A percentile compares a stretch with the other conserved stretches of the same genome.
Conservation (phyloP, 176 grass and related monocot genomes). For the Carex myosuroides region DNA sequence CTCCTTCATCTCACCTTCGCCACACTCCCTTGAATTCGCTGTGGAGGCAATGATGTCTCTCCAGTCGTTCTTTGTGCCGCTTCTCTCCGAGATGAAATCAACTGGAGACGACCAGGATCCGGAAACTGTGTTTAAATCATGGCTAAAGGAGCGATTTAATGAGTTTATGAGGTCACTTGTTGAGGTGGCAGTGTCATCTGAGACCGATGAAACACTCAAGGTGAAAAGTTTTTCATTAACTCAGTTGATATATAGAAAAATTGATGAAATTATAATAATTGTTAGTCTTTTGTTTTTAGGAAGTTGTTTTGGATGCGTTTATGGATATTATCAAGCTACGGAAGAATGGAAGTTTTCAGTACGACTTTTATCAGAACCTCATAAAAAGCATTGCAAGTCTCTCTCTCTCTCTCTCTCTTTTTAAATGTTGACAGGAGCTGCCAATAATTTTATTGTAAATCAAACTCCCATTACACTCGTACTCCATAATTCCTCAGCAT, state of each 20-base stretch:
- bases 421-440: too few species aligned
- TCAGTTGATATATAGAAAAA: background rate
- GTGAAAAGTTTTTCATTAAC: conserved; percentile 17
- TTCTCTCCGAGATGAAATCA: conserved; percentile 63
- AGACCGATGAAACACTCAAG: conserved; percentile 40
- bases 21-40: conserved; percentile 25
- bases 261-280: background rate
- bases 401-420: background rate
- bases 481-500: too few species aligned
- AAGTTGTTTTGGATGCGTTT: conserved; percentile 75
- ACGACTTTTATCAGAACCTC: conserved; percentile 65
- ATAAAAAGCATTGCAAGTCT: conserved; percentile 51
- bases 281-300: conserved; percentile 25
- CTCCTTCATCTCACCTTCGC: conserved; percentile 40
- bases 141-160: conserved; percentile 62
- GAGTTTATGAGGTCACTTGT: conserved; percentile 58
- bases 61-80: conserved; percentile 81
- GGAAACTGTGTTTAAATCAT: conserved; percentile 51
- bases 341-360: conserved; percentile 66
- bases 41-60: conserved; percentile 77
- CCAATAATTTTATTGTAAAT: too few species aligned
- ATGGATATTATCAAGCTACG: conserved; percentile 94
- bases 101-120: conserved; percentile 31
- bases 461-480: too few species aligned
- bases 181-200: conserved; percentile 35